These are phyloP conservation scores for Zygnema cylindricum DNA, from an alignment of 139 green algal species.

Conservation along the genomic window DNA sequence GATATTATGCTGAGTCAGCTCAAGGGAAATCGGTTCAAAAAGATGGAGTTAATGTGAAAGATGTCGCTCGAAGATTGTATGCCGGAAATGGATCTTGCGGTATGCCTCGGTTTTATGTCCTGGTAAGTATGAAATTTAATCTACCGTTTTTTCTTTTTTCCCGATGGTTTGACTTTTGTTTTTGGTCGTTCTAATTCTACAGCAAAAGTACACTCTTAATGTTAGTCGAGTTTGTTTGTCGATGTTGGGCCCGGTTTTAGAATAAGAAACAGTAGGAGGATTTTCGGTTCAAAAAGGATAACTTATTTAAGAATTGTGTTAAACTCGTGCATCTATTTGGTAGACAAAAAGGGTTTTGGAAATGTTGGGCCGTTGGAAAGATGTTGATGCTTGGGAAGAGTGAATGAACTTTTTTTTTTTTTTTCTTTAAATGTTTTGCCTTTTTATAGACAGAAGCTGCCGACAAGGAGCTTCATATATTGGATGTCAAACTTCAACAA, in stretches of 20 bases:
- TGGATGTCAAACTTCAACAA: conserved; percentile 50
- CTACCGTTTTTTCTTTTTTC: background rate
- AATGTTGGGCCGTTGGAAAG: too few species aligned
- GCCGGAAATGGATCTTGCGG: conserved; percentile 27
- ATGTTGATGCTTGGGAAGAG: too few species aligned
- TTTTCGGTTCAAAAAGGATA: too few species aligned
- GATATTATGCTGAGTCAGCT: conserved; percentile 1
- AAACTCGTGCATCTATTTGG: too few species aligned
- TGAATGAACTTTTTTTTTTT: background rate
- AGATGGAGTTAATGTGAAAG: conserved; percentile 37
- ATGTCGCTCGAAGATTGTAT: conserved; percentile 32
- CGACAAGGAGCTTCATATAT: conserved; percentile 28
- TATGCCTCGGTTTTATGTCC: conserved; percentile 36
- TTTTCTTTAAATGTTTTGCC: background rate
- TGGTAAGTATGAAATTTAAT: conserved; percentile 23
- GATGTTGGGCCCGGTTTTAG: too few species aligned
- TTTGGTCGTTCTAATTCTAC: background rate
- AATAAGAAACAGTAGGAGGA: too few species aligned
- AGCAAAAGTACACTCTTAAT: too few species aligned
- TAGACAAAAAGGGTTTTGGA: too few species aligned
- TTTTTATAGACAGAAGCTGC: conserved; percentile 28
- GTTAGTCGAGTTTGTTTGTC: too few species aligned
- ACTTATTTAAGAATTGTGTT: too few species aligned
- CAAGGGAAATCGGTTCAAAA: background rate
- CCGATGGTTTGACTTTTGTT: background rate